Percentiles rank a stretch among this genome's conserved stretches.
Conservation (phyloP, 2,329 filamentous ascomycete species). For the Aspergillus sergii region DNA sequence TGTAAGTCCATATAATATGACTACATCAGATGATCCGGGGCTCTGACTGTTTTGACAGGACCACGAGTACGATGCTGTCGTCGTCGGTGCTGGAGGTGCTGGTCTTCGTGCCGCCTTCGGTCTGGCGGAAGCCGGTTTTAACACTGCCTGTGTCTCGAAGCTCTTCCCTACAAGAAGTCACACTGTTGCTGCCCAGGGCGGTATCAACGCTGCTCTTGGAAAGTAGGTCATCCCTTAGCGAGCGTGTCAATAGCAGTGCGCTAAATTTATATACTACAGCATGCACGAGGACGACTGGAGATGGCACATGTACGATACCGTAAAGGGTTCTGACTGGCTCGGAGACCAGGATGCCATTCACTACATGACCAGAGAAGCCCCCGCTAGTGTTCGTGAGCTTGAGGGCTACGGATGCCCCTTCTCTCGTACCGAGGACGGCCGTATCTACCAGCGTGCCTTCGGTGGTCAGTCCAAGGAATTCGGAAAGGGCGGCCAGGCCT, state of each 20-base stretch:
- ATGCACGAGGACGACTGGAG: slow-evolving; percentile 99
- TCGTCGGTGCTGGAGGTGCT: slow-evolving; percentile 68
- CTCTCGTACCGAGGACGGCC: slow-evolving; percentile 87
- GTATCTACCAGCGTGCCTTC: slow-evolving; percentile 98
- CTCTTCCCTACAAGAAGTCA: slow-evolving; percentile 66
- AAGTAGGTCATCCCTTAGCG: slow-evolving; percentile 35
- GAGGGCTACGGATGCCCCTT: slow-evolving; percentile 98
- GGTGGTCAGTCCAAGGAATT: slow-evolving; percentile 95
- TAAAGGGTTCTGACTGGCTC: slow-evolving; percentile 97
- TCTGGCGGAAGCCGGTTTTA: slow-evolving; percentile 64
- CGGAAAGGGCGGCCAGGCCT: slow-evolving; percentile 96
- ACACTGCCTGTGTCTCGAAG: slow-evolving; percentile 67
- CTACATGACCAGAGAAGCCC: slow-evolving; percentile 97
- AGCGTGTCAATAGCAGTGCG: slow-evolving; percentile 7
- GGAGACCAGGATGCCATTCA: slow-evolving; percentile 97
- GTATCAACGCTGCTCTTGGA: slow-evolving; percentile 56
- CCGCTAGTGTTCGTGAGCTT: slow-evolving; percentile 87
- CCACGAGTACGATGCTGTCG: slow-evolving; percentile 97
- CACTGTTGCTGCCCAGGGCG: slow-evolving; percentile 68
- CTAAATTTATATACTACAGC: slow-evolving; percentile 53
- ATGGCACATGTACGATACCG: slow-evolving; percentile 99
- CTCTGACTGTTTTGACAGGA: slow-evolving; percentile 59
- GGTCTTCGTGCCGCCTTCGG: slow-evolving; percentile 66
- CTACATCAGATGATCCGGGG: not conserved
- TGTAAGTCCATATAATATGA: slow-evolving; percentile 56